Conservation (phyloP, 495 filamentous ascomycete species). For the Apiosordaria backusii region DNA sequence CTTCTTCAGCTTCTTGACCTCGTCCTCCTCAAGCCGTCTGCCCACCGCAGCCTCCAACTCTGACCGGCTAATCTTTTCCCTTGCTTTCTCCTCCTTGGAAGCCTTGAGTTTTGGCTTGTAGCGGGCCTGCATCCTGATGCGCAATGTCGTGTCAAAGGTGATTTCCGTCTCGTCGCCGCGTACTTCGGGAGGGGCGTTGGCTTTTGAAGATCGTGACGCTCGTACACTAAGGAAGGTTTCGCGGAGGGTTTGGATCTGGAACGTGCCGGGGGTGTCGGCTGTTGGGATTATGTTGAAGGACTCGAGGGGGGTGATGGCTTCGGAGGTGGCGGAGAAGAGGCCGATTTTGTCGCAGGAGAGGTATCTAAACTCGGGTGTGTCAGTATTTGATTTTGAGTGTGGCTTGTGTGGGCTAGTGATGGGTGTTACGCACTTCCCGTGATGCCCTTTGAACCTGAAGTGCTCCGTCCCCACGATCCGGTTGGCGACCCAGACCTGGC, state of each 20-base stretch:
- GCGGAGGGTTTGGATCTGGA: slow-evolving; percentile 64
- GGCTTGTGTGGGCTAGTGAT: neutral
- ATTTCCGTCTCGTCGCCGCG: slow-evolving; percentile 73
- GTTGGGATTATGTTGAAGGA: slow-evolving; percentile 69
- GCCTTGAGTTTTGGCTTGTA: slow-evolving; percentile 61
- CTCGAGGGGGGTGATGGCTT: slow-evolving; percentile 80
- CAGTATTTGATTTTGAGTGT: neutral
- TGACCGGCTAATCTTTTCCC: slow-evolving; percentile 78
- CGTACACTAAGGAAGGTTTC: slow-evolving; percentile 59
- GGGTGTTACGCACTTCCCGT: slow-evolving; percentile 63
- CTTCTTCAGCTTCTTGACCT: slow-evolving; percentile 77
- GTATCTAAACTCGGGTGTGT: slow-evolving; percentile 43
- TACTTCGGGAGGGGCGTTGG: slow-evolving; percentile 55
- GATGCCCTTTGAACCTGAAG: slow-evolving; percentile 80
- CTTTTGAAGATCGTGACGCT: slow-evolving; percentile 39
- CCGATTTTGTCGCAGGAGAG: slow-evolving; percentile 82
- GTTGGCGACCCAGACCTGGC: slow-evolving; percentile 93
- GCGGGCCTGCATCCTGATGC: slow-evolving; percentile 89
- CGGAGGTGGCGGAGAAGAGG: slow-evolving; percentile 66
- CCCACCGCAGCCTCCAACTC: slow-evolving; percentile 84
- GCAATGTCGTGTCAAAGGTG: slow-evolving; percentile 70
- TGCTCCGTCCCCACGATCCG: slow-evolving; percentile 74
- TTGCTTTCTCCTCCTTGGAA: slow-evolving; percentile 72
- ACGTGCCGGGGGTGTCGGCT: slow-evolving; percentile 59
- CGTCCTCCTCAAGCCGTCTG: slow-evolving; percentile 72